Conservation (phyloP, 164 flowering plant genomes). For the Vitis vinifera region DNA sequence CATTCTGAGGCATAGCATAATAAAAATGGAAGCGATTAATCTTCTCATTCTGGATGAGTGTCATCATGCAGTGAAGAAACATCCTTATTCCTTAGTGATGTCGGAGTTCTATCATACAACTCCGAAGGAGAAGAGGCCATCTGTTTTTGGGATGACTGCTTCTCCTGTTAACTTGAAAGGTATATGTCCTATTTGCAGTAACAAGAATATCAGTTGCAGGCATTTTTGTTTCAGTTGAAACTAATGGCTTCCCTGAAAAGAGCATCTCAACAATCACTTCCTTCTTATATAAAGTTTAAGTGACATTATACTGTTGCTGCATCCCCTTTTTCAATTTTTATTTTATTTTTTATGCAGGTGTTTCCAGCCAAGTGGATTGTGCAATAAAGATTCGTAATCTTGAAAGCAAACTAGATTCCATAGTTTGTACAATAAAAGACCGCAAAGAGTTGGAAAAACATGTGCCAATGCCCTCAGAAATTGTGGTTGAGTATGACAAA, state of each 20-base stretch:
- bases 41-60: conserved; percentile 97
- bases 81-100: conserved; percentile 97
- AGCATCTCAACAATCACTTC: neutral
- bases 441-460: conserved; percentile 93
- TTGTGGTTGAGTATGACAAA: conserved; percentile 92
- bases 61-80: conserved; percentile 99
- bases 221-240: conserved; percentile 1
- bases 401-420: conserved; percentile 89
- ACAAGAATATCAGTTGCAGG: conserved; percentile 2
- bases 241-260: neutral
- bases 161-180: conserved; percentile 98
- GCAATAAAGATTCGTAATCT: conserved; percentile 98
- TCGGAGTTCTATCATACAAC: conserved; percentile 98
- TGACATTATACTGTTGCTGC: neutral
- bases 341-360: conserved; percentile 52
- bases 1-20: conserved; percentile 95
- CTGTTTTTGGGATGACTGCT: conserved; percentile 99
- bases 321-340: neutral
- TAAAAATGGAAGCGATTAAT: conserved; percentile 89
- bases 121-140: conserved; percentile 87
- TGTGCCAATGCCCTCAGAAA: conserved; percentile 95
- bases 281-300: neutral
- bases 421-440: conserved; percentile 93
- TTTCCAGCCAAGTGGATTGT: conserved; percentile 97
- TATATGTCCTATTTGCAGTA: conserved; percentile 14